A percentile compares a stretch with the other conserved stretches of the same genome.
Evolutionary conservation across 768 basidiomycete genomes (phyloP).

Genomic region (Russula vinacea): DNA sequence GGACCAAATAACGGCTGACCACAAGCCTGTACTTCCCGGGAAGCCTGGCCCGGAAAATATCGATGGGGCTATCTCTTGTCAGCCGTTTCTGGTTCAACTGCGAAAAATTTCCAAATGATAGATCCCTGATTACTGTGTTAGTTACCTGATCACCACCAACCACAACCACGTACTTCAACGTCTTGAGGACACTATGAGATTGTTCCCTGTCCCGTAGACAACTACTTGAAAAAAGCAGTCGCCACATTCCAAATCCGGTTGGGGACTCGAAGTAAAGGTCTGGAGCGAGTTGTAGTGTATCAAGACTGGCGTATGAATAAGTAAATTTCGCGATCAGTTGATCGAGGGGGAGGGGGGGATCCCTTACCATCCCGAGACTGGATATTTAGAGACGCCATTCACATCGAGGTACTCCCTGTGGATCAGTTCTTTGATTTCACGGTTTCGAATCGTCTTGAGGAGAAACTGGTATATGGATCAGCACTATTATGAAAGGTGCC

Average conservation of each 20-base stretch:
- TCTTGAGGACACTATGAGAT: neutral
- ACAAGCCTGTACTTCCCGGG: slow-evolving; percentile 22
- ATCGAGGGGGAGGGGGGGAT: neutral
- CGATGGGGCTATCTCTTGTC: slow-evolving; percentile 20
- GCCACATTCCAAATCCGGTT: slow-evolving; percentile 10
- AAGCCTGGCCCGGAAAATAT: slow-evolving; percentile 23
- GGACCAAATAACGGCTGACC: too few species aligned
- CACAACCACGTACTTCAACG: slow-evolving; percentile 8
- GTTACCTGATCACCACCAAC: neutral
- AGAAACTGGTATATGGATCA: too few species aligned
- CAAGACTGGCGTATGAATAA: neutral
- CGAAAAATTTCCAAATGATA: slow-evolving; percentile 23
- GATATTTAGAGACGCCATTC: slow-evolving; percentile 7
- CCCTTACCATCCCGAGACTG: neutral
- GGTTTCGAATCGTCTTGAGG: too few species aligned
- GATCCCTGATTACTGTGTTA: slow-evolving; percentile 8
- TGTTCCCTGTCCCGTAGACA: neutral
- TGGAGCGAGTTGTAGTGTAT: slow-evolving; percentile 4
- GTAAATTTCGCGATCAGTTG: neutral
- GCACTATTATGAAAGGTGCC: too few species aligned
- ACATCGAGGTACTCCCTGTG: too few species aligned
- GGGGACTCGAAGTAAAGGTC: slow-evolving; percentile 16
- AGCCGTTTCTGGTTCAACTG: slow-evolving; percentile 19
- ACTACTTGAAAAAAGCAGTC: neutral
- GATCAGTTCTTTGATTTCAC: too few species aligned